Evolutionary conservation across 768 basidiomycete genomes (phyloP).

Genomic region (Phanerochaete carnosa): DNA sequence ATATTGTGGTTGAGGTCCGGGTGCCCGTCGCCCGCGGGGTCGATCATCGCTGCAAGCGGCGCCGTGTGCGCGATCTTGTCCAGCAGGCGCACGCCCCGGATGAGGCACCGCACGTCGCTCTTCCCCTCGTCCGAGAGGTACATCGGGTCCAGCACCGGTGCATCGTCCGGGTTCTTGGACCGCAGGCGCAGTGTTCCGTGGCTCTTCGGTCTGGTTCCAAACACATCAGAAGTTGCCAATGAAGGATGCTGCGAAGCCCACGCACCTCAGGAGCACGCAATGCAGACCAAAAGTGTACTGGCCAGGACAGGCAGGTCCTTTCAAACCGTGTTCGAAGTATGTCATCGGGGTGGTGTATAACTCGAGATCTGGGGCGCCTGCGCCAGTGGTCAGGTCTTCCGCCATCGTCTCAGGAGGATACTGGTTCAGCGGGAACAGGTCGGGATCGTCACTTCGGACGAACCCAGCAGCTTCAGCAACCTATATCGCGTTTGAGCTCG

Average conservation of each 20-base stretch:
- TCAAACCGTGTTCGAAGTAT: constrained; percentile 17
- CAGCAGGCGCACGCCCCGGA: constrained; percentile 39
- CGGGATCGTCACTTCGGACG: constrained; percentile 44
- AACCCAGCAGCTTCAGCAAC: constrained; percentile 50
- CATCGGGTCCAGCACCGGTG: constrained; percentile 44
- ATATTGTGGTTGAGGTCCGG: constrained; percentile 37
- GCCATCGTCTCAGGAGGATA: constrained; percentile 6
- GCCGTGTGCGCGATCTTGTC: constrained; percentile 34
- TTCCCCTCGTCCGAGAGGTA: constrained; percentile 30
- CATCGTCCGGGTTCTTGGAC: constrained; percentile 38
- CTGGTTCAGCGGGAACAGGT: constrained; percentile 36
- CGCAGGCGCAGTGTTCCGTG: constrained; percentile 37
- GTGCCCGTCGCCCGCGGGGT: constrained; percentile 23
- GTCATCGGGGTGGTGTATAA: constrained; percentile 26
- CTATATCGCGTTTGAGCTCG: constrained; percentile 15
- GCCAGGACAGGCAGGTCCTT: constrained; percentile 5
- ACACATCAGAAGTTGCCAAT: background rate
- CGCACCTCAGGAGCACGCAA: constrained; percentile 29
- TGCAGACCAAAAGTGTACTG: constrained; percentile 24
- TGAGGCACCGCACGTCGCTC: constrained; percentile 37
- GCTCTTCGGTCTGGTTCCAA: constrained; percentile 39
- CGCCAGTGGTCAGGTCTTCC: constrained; percentile 31
- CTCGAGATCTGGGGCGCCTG: constrained; percentile 34
- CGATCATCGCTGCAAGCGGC: constrained; percentile 36
- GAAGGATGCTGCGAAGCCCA: background rate